Evolutionary conservation across 2,329 filamentous ascomycete genomes (phyloP).

Genomic region (Diaporthe nobilis): DNA sequence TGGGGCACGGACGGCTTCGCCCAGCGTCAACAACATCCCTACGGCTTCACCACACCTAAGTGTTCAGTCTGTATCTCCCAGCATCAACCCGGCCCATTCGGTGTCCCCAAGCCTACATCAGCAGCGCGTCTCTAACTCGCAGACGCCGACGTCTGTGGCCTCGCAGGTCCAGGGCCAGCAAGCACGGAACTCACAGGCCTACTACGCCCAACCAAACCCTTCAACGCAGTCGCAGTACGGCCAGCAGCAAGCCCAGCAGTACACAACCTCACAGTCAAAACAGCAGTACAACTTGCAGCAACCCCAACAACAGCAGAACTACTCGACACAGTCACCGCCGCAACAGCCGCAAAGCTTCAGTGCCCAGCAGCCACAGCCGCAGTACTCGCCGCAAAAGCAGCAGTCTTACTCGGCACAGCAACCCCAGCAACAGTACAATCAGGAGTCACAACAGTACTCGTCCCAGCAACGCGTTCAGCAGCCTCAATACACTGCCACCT

Average conservation of each 20-base stretch:
- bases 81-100: constrained; percentile 27
- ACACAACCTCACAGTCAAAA: constrained; percentile 36
- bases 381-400: constrained; percentile 40
- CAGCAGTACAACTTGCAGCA: constrained; percentile 39
- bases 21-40: constrained; percentile 38
- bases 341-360: constrained; percentile 38
- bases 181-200: constrained; percentile 37
- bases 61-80: constrained; percentile 41
- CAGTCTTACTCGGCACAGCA: constrained; percentile 39
- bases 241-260: constrained; percentile 38
- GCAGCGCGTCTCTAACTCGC: constrained; percentile 38
- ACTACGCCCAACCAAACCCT: constrained; percentile 35
- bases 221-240: constrained; percentile 35
- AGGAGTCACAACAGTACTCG: constrained; percentile 40
- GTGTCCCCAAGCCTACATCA: constrained; percentile 40
- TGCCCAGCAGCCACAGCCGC: constrained; percentile 33
- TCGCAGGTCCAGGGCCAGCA: constrained; percentile 40
- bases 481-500: constrained; percentile 45
- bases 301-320: constrained; percentile 40
- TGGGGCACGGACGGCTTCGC: constrained; percentile 39
- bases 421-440: constrained; percentile 36
- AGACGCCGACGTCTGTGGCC: constrained; percentile 38
- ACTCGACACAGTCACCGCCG: constrained; percentile 33
- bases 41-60: constrained; percentile 40
- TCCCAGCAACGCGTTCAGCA: constrained; percentile 48